Percentiles rank a stretch among this genome's conserved stretches.
phyloP scores from a whole-genome alignment of 2,329 filamentous ascomycete species.

The Nothophoma quercina region DNA sequence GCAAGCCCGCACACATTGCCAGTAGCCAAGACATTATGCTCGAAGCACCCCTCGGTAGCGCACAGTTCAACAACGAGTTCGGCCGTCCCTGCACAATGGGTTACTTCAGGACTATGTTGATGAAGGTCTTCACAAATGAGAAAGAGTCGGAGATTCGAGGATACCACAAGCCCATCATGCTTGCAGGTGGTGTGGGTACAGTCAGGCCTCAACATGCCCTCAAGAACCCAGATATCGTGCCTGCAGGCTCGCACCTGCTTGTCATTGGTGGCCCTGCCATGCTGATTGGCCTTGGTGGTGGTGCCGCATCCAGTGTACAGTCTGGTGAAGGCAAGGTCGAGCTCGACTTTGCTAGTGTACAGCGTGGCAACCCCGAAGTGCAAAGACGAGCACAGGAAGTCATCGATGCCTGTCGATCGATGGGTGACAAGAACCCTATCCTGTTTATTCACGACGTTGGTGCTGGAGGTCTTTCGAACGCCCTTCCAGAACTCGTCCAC shows the following conservation, averaged over 20 bases:
- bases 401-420: constrained; percentile 88
- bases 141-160: constrained; percentile 77
- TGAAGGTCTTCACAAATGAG: constrained; percentile 67
- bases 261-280: constrained; percentile 96
- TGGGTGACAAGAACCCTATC: constrained; percentile 87
- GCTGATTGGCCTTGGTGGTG: constrained; percentile 95
- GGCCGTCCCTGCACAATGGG: constrained; percentile 87
- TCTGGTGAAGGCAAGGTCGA: constrained; percentile 90
- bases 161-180: constrained; percentile 99
- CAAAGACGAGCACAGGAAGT: constrained; percentile 96
- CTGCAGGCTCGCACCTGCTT: constrained; percentile 86
- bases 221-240: constrained; percentile 80
- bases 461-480: constrained; percentile 85
- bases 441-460: constrained; percentile 98
- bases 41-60: constrained; percentile 93
- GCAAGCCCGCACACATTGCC: constrained; percentile 89
- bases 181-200: constrained; percentile 92
- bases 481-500: constrained; percentile 87
- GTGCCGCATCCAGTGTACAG: constrained; percentile 89
- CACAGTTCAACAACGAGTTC: constrained; percentile 97
- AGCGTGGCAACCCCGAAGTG: constrained; percentile 96
- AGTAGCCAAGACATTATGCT: constrained; percentile 97
- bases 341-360: constrained; percentile 95
- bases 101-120: constrained; percentile 89
- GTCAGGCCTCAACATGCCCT: constrained; percentile 90